Percentiles rank a stretch among this genome's conserved stretches.
Conservation (phyloP, 352 stramenopile genomes). For the Phytophthora crassamura region DNA sequence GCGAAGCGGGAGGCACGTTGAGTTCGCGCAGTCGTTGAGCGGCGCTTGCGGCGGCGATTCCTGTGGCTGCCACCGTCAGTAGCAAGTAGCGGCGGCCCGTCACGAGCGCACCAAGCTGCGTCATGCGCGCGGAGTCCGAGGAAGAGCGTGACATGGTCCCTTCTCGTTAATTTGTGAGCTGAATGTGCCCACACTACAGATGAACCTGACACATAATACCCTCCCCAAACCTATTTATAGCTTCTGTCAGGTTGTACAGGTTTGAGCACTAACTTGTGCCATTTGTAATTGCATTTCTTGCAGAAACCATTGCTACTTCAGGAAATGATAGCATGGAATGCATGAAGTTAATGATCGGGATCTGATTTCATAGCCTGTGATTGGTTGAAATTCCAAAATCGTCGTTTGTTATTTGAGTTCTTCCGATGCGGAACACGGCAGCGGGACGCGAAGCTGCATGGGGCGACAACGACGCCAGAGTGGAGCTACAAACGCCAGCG, state of each 20-base stretch:
- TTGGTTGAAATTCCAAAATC: slow-evolving; percentile 11
- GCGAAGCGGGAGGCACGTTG: slow-evolving; percentile 8
- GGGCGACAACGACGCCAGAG: slow-evolving; percentile 29
- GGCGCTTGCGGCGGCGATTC: slow-evolving; percentile 55
- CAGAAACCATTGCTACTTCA: no score
- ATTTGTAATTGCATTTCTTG: no score
- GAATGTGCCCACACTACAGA: no score
- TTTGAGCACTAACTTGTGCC: no score
- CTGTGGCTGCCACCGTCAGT: slow-evolving; percentile 64
- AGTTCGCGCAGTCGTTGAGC: slow-evolving; percentile 46
- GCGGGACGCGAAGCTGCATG: slow-evolving; percentile 15
- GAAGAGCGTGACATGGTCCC: no score
- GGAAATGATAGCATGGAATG: no score
- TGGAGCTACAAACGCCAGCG: slow-evolving; percentile 18
- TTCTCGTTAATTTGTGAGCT: slow-evolving; percentile 1
- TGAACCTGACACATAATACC: no score
- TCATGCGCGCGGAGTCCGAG: slow-evolving; percentile 1
- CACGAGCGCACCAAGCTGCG: slow-evolving; percentile 49
- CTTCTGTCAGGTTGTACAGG: no score
- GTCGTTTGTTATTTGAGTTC: slow-evolving; percentile 7
- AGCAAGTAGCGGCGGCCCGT: slow-evolving; percentile 68
- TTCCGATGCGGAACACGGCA: neutral
- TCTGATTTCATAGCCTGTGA: neutral
- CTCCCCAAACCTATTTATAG: no score
- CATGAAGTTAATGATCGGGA: no score